Conservation (phyloP, 2,329 filamentous ascomycete genomes). For the Pseudogymnoascus sp. region DNA sequence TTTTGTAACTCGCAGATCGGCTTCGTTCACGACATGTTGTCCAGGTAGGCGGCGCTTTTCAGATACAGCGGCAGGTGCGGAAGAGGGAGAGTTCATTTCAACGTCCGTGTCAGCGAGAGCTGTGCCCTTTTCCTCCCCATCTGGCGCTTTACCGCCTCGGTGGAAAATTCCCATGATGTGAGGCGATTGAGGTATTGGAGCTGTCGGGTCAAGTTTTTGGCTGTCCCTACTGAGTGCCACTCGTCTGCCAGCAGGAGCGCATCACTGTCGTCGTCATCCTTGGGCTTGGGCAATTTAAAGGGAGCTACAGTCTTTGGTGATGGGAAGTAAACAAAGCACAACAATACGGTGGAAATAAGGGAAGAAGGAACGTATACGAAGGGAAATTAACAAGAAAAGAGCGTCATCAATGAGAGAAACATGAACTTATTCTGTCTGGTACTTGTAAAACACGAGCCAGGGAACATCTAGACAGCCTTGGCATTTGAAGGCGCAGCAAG, state of each 20-base stretch:
- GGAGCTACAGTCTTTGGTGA: constrained; percentile 1
- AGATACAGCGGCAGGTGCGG: not conserved
- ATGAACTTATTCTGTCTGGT: not conserved
- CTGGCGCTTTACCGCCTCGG: not conserved
- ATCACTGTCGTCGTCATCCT: not conserved
- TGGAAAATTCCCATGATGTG: not conserved
- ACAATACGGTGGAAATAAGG: not conserved
- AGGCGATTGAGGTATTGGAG: not conserved
- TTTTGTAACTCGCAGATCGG: constrained; percentile 27
- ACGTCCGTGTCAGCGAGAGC: not conserved
- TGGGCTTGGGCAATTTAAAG: not conserved
- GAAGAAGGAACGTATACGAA: not conserved
- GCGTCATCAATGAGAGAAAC: not conserved
- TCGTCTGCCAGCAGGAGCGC: not conserved
- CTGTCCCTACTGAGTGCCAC: not conserved
- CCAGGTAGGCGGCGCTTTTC: constrained; percentile 2
- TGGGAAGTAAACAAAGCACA: constrained; percentile 1
- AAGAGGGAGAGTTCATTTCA: not conserved
- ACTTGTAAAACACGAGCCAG: not conserved
- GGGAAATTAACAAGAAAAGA: constrained; percentile 2
- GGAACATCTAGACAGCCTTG: not conserved
- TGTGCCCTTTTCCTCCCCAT: not conserved
- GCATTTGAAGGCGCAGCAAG: not conserved
- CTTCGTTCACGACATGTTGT: constrained; percentile 17
- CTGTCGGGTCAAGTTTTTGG: not conserved